Evolutionary conservation across 176 grass and related monocot species (phyloP), one percentile per base, ranked within the genome.

Genomic region (Lolium rigidum): DNA sequence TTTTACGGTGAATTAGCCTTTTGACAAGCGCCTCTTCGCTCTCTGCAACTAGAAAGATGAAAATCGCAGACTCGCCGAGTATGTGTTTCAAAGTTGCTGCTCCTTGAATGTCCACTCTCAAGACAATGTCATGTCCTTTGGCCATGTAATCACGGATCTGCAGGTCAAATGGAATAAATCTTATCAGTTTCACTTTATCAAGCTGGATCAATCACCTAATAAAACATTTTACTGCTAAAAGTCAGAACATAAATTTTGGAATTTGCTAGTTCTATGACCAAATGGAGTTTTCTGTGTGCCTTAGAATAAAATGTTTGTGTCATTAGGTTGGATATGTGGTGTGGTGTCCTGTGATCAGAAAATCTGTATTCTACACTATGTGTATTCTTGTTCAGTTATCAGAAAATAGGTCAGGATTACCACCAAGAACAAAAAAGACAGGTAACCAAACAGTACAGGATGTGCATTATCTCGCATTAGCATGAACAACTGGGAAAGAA

Each of bases 51-150:
- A 98, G 51, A 84, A 98, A 98, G 20, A 98, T 98, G 88, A 98
- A 98, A 77, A 95, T 39, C 2, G 96, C 96, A 74, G 93, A 98
- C 78, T 98, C 82, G 5, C 96, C 96, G 0, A 98, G 92, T 79
- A 98, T 94, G 43, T 91, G 86, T 85, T 79, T 87, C 47, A 98
- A 75, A 57, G 96, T 98, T 70, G 90, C 88, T 76, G 96, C 93
- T 67, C 96, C 96, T 94, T 94, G 93, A 87, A 98, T 95, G 82
- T 98, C 96, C 43, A 98, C 96, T 86, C 96, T 95, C 61, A 98
- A 88, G 39, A 95, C 91, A 83, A 98, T 95, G 79, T 98, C 93
- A 89, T 54, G 92, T 55, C 92, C 97, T 84, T 92, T 95, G 20
- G 86, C 88, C 97, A 98, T 95, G 88, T 94, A 92, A 86, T 98